These are phyloP conservation scores for Ophiostoma ulmi DNA, from an alignment of 2,329 filamentous ascomycete genomes.

Conservation along the genomic window DNA sequence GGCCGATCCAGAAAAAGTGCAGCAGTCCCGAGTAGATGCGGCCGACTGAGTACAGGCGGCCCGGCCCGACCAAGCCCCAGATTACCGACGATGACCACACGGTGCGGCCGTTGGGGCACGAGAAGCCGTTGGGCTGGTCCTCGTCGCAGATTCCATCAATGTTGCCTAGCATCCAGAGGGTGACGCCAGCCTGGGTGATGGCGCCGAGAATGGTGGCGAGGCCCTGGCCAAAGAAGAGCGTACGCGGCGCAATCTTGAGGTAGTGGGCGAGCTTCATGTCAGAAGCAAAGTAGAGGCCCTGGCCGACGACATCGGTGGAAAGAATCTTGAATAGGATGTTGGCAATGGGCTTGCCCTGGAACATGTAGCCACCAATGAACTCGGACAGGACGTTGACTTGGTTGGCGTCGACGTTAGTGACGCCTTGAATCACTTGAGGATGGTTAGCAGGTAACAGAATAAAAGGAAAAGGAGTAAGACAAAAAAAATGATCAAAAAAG, in stretches of 20 bases:
- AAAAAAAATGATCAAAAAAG: neutral
- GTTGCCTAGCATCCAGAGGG: neutral
- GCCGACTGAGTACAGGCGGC: neutral
- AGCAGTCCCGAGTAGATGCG: neutral
- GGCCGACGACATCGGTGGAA: conserved; percentile 26
- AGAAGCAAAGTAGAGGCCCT: conserved; percentile 29
- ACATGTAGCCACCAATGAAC: conserved; percentile 50
- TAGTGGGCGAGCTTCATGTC: conserved; percentile 34
- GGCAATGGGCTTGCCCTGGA: conserved; percentile 45
- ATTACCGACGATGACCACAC: neutral
- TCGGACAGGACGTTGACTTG: conserved; percentile 48
- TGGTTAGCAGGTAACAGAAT: neutral
- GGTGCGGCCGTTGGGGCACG: neutral
- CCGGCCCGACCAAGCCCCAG: neutral
- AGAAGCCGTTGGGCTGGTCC: neutral
- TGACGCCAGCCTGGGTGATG: neutral
- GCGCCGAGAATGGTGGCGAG: conserved; percentile 32
- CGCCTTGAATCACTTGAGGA: conserved; percentile 40
- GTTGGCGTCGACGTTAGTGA: conserved; percentile 49
- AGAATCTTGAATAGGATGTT: conserved; percentile 50
- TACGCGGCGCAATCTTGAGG: conserved; percentile 35
- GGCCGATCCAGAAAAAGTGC: conserved; percentile 1
- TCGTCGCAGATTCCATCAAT: neutral
- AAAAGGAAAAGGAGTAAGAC: too few species aligned
- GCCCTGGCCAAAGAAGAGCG: conserved; percentile 37